phyloP scores from a whole-genome alignment of 2,329 filamentous ascomycete genomes.

The Fusarium protoensiforme region DNA sequence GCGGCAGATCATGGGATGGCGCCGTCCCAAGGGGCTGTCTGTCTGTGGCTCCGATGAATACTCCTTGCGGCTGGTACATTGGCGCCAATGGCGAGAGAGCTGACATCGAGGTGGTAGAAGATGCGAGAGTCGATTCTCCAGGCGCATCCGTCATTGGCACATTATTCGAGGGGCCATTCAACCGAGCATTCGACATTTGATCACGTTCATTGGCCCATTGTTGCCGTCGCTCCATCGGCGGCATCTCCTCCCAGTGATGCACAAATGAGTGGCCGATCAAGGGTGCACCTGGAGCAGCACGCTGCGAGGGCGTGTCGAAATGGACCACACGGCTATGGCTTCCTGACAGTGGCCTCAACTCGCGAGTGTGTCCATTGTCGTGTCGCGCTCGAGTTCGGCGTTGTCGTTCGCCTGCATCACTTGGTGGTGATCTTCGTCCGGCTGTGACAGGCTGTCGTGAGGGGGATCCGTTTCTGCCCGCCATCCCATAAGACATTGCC shows the following conservation, averaged over 20 bases:
- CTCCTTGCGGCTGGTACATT: slow-evolving; percentile 16
- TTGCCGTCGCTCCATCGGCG: slow-evolving; percentile 4
- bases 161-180: not conserved
- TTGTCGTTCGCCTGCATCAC: slow-evolving; percentile 42
- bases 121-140: not conserved
- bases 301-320: slow-evolving; percentile 1
- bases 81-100: slow-evolving; percentile 26
- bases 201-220: slow-evolving; percentile 5
- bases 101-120: not conserved
- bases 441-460: slow-evolving; percentile 19
- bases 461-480: slow-evolving; percentile 25
- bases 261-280: slow-evolving; percentile 8
- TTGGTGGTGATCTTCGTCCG: slow-evolving; percentile 44
- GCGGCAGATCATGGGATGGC: not conserved
- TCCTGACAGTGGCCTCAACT: slow-evolving; percentile 4
- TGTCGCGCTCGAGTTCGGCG: slow-evolving; percentile 45
- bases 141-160: not conserved
- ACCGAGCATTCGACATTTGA: not conserved
- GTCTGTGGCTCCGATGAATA: not conserved
- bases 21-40: not conserved
- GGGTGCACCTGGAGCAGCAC: not conserved
- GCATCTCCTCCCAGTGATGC: slow-evolving; percentile 13
- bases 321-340: slow-evolving; percentile 2
- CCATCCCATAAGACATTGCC: slow-evolving; percentile 16
- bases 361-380: slow-evolving; percentile 20